Evolutionary conservation across 345 rosid genomes (phyloP).

Genomic region (Ceriops zippeliana): DNA sequence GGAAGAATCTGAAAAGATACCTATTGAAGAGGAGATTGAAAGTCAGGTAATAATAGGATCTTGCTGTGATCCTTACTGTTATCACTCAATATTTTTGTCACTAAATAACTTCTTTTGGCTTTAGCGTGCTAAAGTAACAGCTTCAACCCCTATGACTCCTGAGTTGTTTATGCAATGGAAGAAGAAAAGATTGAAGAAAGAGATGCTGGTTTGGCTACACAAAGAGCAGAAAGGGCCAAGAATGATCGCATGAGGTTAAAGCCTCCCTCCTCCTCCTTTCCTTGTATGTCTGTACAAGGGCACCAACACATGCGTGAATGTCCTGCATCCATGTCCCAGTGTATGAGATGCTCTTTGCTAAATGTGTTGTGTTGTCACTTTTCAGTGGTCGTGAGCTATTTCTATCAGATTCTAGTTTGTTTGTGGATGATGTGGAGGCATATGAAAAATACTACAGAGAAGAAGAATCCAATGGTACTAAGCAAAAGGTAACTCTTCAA

Average conservation of each 20-base stretch:
- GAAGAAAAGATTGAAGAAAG: slow-evolving; percentile 71
- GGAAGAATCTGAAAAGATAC: slow-evolving; percentile 68
- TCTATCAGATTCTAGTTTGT: slow-evolving; percentile 78
- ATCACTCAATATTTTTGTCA: not conserved
- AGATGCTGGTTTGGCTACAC: slow-evolving; percentile 78
- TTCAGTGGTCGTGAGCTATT: slow-evolving; percentile 96
- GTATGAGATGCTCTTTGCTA: slow-evolving; percentile 7
- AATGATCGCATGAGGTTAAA: slow-evolving; percentile 97
- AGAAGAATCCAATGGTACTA: slow-evolving; percentile 50
- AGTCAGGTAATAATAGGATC: slow-evolving; percentile 50
- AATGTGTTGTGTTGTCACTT: slow-evolving; percentile 16
- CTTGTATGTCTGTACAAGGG: not conserved
- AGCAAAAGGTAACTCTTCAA: slow-evolving; percentile 31
- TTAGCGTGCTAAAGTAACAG: slow-evolving; percentile 65
- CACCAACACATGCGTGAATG: not conserved
- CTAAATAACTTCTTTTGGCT: slow-evolving; percentile 12
- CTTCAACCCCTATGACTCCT: slow-evolving; percentile 81
- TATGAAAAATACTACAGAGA: slow-evolving; percentile 79
- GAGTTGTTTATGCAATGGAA: slow-evolving; percentile 91
- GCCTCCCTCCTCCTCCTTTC: not conserved
- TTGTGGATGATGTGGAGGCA: slow-evolving; percentile 96
- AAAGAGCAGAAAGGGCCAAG: slow-evolving; percentile 92
- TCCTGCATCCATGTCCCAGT: slow-evolving; percentile 6
- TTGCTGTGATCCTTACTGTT: not conserved
- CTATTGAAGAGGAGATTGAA: slow-evolving; percentile 92